These are phyloP conservation scores for Eucalyptus cladocalyx DNA, from an alignment of 345 rosid species.

Conservation along the genomic window DNA sequence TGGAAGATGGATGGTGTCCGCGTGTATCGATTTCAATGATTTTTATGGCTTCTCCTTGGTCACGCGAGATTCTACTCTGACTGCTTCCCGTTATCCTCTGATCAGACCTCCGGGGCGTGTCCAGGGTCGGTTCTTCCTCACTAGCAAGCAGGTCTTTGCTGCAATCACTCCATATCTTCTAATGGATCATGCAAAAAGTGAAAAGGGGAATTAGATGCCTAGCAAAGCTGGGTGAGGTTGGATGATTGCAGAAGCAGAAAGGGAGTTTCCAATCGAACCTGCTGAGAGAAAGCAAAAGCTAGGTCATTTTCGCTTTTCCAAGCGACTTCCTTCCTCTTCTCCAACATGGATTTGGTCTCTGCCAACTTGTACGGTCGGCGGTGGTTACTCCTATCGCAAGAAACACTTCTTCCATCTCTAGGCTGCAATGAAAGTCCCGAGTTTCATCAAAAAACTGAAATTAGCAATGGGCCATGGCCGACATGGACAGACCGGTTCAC, in stretches of 20 bases:
- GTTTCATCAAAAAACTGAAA: not conserved
- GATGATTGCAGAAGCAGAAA: not conserved
- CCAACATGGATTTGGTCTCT: conserved; percentile 16
- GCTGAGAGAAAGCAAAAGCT: conserved; percentile 47
- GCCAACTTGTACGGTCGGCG: not conserved
- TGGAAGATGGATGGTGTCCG: conserved; percentile 11
- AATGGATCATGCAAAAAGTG: not conserved
- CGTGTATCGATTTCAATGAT: conserved; percentile 60
- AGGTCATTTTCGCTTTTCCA: conserved; percentile 26
- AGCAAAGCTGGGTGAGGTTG: not conserved
- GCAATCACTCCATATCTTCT: conserved; percentile 29
- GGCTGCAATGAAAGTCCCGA: not conserved
- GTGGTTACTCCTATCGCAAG: conserved; percentile 16
- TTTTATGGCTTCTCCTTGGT: conserved; percentile 55
- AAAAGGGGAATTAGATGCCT: not conserved
- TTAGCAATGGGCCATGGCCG: not conserved
- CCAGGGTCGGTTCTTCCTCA: conserved; percentile 2
- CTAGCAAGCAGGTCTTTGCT: not conserved
- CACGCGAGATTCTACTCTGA: conserved; percentile 43
- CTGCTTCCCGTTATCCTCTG: conserved; percentile 10
- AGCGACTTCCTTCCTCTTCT: conserved; percentile 20
- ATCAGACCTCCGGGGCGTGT: not conserved
- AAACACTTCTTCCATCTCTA: conserved; percentile 26
- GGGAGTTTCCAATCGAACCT: conserved; percentile 13
- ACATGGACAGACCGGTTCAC: not conserved